Base-by-base conservation (phyloP, 208 protist species). In the Herpetomonas tarakana region DNA sequence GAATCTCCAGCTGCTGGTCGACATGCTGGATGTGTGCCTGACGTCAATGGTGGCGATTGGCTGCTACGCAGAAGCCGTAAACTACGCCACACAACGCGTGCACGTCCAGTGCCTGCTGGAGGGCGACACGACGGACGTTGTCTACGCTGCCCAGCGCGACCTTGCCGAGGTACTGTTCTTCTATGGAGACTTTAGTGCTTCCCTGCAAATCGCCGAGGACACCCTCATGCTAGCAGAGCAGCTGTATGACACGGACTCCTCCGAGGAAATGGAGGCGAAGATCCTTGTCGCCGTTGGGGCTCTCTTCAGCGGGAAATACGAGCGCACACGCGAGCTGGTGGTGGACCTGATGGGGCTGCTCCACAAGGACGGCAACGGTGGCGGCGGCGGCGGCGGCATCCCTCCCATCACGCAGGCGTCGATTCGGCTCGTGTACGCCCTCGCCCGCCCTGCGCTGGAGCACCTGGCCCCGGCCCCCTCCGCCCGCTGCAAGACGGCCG, bases 61-160 rank as follows among this genome's bases (percentile, higher is more conserved):
- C 24, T 54, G 61, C 57, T 74, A 68, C 61, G 50, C 61, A 27
- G 62, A 75, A 25, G 72, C 69, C 2, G 62, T 72, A 26, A 49
- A 74, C 53, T 83, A 78, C 71, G 81, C 69, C 29, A 64, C 79
- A 38, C 76, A 88, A 62, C 81, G 76, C 18, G 76, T 83, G n/a
- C 76, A 88, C 51, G 68, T 61, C 4, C 54, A 81, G 30, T 83
- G 74, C 56, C 35, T 83, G 38, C 44, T 74, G 41, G 63, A 81
- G 28, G 67, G 74, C 16, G 72, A 75, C 58, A 80, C 74, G 14
- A 78, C 65, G 12, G 64, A 61, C 0, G 52, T 68, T 4, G 76
- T 88, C 35, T 74, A 70, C 59, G 68, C 58, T 2, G 76, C 76
- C 18, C 76, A 83, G 64, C 69, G 70, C 26, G 75, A 83, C 41